A percentile compares a stretch with the other conserved stretches of the same genome.
Evolutionary conservation across 1,139 yeast genomes (phyloP).

Genomic region (Geotrichum carabidarum): DNA sequence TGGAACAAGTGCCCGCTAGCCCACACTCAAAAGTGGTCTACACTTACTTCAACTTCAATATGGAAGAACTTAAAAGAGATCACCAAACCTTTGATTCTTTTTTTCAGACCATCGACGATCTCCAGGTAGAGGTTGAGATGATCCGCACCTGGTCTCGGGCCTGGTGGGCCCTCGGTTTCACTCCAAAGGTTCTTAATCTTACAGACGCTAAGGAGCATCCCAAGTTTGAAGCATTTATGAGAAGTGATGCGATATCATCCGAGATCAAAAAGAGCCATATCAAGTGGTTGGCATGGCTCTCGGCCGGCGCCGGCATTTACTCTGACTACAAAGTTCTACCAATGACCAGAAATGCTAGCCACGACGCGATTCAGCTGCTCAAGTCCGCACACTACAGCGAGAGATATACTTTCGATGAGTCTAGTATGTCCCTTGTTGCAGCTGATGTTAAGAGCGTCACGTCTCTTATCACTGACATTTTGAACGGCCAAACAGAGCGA

Average conservation of each 20-base stretch:
- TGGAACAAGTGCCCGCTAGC: slow-evolving; percentile 21
- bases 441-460: slow-evolving; percentile 21
- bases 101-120: slow-evolving; percentile 2
- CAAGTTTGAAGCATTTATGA: slow-evolving; percentile 22
- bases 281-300: slow-evolving; percentile 32
- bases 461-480: slow-evolving; percentile 28
- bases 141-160: slow-evolving; percentile 34
- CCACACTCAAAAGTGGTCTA: slow-evolving; percentile 24
- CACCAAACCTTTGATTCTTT: neutral
- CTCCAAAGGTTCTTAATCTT: slow-evolving; percentile 30
- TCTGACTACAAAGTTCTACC: slow-evolving; percentile 31
- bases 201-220: slow-evolving; percentile 26
- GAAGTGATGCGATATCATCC: slow-evolving; percentile 1
- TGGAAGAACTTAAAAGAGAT: neutral
- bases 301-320: slow-evolving; percentile 30
- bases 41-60: slow-evolving; percentile 26
- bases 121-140: slow-evolving; percentile 23
- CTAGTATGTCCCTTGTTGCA: slow-evolving; percentile 12
- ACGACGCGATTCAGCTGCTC: slow-evolving; percentile 15
- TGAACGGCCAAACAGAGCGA: slow-evolving; percentile 19
- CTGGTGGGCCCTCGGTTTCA: slow-evolving; percentile 35
- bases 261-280: slow-evolving; percentile 13
- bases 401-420: slow-evolving; percentile 14
- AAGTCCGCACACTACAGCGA: slow-evolving; percentile 9
- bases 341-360: slow-evolving; percentile 18